These are phyloP conservation scores for Rhipidocladum racemiflorum DNA, from an alignment of 176 grass and related monocot species.

Conservation along the genomic window DNA sequence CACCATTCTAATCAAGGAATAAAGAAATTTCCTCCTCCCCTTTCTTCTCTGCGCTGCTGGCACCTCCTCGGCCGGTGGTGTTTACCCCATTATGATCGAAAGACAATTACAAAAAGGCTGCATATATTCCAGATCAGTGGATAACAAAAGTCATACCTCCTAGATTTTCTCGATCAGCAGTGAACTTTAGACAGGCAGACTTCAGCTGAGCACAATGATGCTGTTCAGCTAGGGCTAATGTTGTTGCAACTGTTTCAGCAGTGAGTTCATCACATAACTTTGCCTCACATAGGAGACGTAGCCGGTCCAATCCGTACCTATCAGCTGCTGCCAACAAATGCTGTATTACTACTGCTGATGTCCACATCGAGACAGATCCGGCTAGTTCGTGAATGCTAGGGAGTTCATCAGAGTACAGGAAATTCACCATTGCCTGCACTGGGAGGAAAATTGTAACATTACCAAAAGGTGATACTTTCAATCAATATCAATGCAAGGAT, in stretches of 20 bases:
- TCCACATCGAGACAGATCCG: conserved; percentile 59
- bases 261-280: conserved; percentile 72
- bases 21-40: no score
- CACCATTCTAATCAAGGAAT: no score
- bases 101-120: no score
- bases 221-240: conserved; percentile 81
- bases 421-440: conserved; percentile 76
- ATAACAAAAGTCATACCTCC: conserved; percentile 50
- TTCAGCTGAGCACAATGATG: conserved; percentile 76
- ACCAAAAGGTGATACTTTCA: neutral
- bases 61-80: no score
- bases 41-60: no score
- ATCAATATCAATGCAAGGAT: neutral
- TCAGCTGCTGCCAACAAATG: conserved; percentile 83
- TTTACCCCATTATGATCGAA: no score
- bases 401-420: conserved; percentile 75
- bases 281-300: conserved; percentile 68
- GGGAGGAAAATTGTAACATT: neutral
- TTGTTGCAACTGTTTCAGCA: conserved; percentile 81
- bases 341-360: conserved; percentile 68
- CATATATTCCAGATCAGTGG: conserved; percentile 6
- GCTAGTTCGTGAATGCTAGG: conserved; percentile 69
- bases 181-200: conserved; percentile 69
- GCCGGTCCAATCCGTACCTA: conserved; percentile 76
- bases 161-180: conserved; percentile 56